These are phyloP conservation scores for Dictyostelium firmibasis DNA, from an alignment of 78 protist species.

Conservation along the genomic window DNA sequence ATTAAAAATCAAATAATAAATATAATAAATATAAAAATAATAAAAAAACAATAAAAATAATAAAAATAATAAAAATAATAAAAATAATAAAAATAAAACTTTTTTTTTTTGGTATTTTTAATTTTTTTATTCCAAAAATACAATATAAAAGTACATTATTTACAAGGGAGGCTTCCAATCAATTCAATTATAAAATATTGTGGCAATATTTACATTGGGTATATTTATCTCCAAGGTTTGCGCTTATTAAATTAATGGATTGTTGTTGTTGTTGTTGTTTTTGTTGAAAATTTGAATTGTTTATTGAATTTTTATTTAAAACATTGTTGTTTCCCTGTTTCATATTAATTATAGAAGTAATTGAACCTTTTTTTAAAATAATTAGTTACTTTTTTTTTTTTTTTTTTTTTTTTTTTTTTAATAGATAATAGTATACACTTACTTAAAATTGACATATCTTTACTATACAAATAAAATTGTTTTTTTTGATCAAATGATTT, in stretches of 20 bases:
- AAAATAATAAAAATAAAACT: too few relatives aligned
- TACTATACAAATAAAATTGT: neutral
- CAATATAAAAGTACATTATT: neutral
- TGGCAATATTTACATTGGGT: neutral
- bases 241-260: neutral
- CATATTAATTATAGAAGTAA: neutral
- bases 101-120: too few relatives aligned
- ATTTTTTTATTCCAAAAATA: neutral
- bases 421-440: neutral
- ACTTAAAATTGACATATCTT: neutral
- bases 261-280: neutral
- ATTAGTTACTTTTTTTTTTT: neutral
- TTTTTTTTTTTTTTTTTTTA: neutral
- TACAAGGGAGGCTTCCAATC: neutral
- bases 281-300: neutral
- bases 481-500: neutral
- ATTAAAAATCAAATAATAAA: too few relatives aligned
- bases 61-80: too few relatives aligned
- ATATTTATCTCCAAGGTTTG: neutral
- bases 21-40: too few relatives aligned
- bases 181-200: neutral
- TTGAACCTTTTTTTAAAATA: neutral
- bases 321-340: neutral
- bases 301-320: neutral
- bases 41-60: too few relatives aligned